Evolutionary conservation across 2,329 filamentous ascomycete genomes (phyloP), one percentile per base, ranked within the genome.

Genomic region (Sporothrix luriei): DNA sequence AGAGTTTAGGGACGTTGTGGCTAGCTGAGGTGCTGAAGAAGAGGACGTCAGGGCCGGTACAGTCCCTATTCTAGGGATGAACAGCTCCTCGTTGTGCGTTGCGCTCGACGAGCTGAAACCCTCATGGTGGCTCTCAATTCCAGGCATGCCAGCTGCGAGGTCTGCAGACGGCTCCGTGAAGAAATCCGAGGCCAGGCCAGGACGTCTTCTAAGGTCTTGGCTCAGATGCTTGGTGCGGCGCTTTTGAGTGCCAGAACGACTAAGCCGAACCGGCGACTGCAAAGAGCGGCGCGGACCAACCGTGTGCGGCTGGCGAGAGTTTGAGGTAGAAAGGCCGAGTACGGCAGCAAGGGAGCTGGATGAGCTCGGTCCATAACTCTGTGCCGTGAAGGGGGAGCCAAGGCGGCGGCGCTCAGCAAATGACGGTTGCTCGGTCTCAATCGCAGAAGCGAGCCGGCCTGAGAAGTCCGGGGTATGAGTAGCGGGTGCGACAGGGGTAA

Each of bases 331-430:
- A 43, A 80, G 70, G 10, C 76, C 78, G 16, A 82, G 76, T 54
- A 78, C 79, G 9, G 80, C 80, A 3, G 79, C 79, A 7, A 87
- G 76, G 0, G 82, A 81, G 21, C 78, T 80, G 4, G 87, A 87
- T 14, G 86, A 87, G 77, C 85, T 88, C 1, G 87, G 87, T 0
- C 87, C 87, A 73, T 89, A 89, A 73, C 86, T 89, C 71, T 81
- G 84, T 43, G 85, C 82, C 24, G 81, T 78, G 71, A 89, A 88
- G 0, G 86, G 85, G 3, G 86, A 87, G 1, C 82, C 84, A 3
- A 87, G 80, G 3, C 82, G 81, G 13, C 77, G 76, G 59, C 77
- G 77, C 65, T 78, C 77, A 0, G 75, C 73, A 55, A 74, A 73
- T 0, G 77, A 78, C 0, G 75, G 74, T 54, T 78, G 77, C 9